Conservation (phyloP, 176 grass and related monocot genomes). For the Coix lacrymajobi region DNA sequence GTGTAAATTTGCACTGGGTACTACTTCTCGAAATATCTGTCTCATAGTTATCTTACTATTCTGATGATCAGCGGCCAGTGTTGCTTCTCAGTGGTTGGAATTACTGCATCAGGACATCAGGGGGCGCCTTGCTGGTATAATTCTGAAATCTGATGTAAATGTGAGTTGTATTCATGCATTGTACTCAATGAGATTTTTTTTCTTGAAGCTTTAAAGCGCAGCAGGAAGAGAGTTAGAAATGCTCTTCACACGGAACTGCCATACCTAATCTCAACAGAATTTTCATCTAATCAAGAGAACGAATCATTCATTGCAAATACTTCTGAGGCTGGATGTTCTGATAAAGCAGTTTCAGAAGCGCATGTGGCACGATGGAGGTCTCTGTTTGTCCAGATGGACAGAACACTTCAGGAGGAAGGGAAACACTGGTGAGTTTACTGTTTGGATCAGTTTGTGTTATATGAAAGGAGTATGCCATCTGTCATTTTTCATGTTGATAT, state of each 20-base stretch:
- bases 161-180: background rate
- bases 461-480: background rate
- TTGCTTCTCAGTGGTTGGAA: slow-evolving; percentile 92
- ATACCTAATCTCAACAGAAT: slow-evolving; percentile 73
- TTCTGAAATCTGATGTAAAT: slow-evolving; percentile 5
- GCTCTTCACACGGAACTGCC: slow-evolving; percentile 82
- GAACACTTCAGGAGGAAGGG: slow-evolving; percentile 74
- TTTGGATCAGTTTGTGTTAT: background rate
- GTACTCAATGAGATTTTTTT: background rate
- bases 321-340: slow-evolving; percentile 28
- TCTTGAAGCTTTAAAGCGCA: slow-evolving; percentile 74
- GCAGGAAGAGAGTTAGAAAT: slow-evolving; percentile 69
- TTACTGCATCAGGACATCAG: slow-evolving; percentile 89
- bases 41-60: slow-evolving; percentile 21
- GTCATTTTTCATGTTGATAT: background rate
- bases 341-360: slow-evolving; percentile 51
- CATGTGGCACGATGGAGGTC: slow-evolving; percentile 78
- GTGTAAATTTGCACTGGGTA: background rate
- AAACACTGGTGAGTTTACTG: slow-evolving; percentile 62
- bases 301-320: slow-evolving; percentile 36
- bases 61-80: slow-evolving; percentile 62
- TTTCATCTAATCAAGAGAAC: slow-evolving; percentile 61
- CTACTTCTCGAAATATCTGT: slow-evolving; percentile 16
- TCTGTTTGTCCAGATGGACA: slow-evolving; percentile 93
- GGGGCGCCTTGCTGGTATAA: slow-evolving; percentile 86